Conservation (phyloP, 371 early-diverging fungal species). For the Circinella umbellata region DNA sequence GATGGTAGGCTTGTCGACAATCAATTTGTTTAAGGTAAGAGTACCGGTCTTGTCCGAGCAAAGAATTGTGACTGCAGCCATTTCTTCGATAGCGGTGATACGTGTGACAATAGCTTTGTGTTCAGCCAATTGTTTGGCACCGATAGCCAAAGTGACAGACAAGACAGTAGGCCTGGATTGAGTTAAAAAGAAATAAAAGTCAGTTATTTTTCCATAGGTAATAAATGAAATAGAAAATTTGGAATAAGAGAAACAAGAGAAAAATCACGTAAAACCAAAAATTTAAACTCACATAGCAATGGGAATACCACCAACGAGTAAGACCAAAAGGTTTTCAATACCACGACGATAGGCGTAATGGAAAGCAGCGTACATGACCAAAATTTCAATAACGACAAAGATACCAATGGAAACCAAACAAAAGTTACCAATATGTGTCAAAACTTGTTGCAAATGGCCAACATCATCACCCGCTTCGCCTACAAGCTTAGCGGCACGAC, state of each 20-base stretch:
- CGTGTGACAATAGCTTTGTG: conserved; percentile 93
- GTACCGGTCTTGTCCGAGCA: conserved; percentile 98
- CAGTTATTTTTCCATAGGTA: not conserved
- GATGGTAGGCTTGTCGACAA: conserved; percentile 69
- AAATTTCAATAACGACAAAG: conserved; percentile 78
- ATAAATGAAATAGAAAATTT: not conserved
- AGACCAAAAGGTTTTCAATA: conserved; percentile 74
- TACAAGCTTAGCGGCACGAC: conserved; percentile 86
- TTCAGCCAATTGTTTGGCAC: conserved; percentile 91
- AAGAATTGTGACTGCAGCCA: conserved; percentile 92
- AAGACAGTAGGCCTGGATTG: conserved; percentile 67
- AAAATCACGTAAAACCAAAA: not conserved
- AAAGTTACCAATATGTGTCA: conserved; percentile 93
- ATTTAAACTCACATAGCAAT: conserved; percentile 62
- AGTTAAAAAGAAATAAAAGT: not conserved
- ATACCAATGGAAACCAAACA: conserved; percentile 72
- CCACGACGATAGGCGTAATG: conserved; percentile 70
- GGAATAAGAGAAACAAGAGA: not conserved
- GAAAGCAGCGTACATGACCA: conserved; percentile 83
- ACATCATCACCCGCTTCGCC: conserved; percentile 80
- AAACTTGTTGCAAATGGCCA: conserved; percentile 86
- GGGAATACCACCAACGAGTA: conserved; percentile 83
- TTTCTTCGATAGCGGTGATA: conserved; percentile 89
- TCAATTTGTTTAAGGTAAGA: conserved; percentile 92
- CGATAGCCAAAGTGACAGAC: conserved; percentile 95